A percentile compares a stretch with the other conserved stretches of the same genome.
Evolutionary conservation across 345 rosid genomes (phyloP).

Genomic region (Turritis glabra): DNA sequence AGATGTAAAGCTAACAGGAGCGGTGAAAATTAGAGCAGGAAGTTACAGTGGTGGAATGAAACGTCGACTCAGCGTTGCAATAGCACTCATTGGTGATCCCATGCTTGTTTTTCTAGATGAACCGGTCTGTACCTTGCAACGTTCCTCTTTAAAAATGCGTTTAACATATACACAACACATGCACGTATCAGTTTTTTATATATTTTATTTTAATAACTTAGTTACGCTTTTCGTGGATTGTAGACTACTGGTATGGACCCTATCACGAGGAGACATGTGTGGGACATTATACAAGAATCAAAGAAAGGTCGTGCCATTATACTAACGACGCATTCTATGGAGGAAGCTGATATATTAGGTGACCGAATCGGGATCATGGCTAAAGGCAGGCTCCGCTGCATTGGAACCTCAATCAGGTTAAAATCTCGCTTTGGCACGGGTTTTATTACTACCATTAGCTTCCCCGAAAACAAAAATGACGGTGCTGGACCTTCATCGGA

Average conservation of each 20-base stretch:
- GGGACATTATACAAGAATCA: constrained; percentile 86
- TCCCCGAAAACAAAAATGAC: constrained; percentile 44
- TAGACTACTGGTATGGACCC: constrained; percentile 98
- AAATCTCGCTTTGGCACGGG: constrained; percentile 93
- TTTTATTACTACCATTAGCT: constrained; percentile 73
- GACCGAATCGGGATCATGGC: constrained; percentile 96
- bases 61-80: constrained; percentile 89
- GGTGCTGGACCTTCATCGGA: constrained; percentile 37
- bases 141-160: background rate
- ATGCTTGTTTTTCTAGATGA: constrained; percentile 86
- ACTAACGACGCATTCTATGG: constrained; percentile 95
- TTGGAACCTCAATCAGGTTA: constrained; percentile 86
- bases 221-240: constrained; percentile 5
- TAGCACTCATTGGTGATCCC: constrained; percentile 84
- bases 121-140: constrained; percentile 51
- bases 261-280: constrained; percentile 87
- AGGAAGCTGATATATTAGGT: constrained; percentile 90
- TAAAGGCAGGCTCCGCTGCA: constrained; percentile 85
- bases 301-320: constrained; percentile 86
- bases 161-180: background rate
- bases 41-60: constrained; percentile 98
- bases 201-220: background rate
- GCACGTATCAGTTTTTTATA: background rate
- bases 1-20: constrained; percentile 68
- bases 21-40: constrained; percentile 72